These are phyloP conservation scores for Calendula officinalis DNA, from an alignment of 129 eudicot species.

Conservation along the genomic window DNA sequence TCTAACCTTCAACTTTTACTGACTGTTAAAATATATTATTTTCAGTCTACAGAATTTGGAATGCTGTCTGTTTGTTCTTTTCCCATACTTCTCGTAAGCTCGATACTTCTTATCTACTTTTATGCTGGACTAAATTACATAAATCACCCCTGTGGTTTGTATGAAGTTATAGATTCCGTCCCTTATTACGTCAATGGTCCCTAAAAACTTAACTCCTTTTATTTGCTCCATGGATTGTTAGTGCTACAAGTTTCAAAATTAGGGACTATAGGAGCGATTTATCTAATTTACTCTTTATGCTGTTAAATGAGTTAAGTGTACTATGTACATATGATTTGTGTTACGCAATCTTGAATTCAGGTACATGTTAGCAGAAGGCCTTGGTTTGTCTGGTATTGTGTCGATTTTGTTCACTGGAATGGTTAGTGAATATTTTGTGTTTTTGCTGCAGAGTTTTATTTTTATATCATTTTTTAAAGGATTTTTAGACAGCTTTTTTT, in stretches of 20 bases:
- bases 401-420: conserved; percentile 98
- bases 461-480: conserved; percentile 1
- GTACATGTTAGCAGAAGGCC: conserved; percentile 99
- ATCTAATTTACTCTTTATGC: neutral
- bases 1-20: conserved; percentile 14
- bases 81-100: conserved; percentile 99
- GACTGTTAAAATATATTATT: conserved; percentile 23
- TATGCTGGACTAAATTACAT: neutral
- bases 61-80: conserved; percentile 96
- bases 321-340: conserved; percentile 22
- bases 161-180: too few species aligned
- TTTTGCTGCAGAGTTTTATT: neutral
- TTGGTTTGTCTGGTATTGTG: conserved; percentile 98
- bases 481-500: neutral
- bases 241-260: too few species aligned
- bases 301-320: neutral
- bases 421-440: conserved; percentile 53
- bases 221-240: too few species aligned
- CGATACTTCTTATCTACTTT: conserved; percentile 13
- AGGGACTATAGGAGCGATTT: too few species aligned
- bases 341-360: conserved; percentile 37
- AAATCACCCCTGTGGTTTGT: too few species aligned
- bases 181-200: too few species aligned
- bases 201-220: too few species aligned
- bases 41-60: conserved; percentile 97